Evolutionary conservation across 2,329 filamentous ascomycete species (phyloP), one percentile per base, ranked within the genome.

Genomic region (Colletotrichum sp.): DNA sequence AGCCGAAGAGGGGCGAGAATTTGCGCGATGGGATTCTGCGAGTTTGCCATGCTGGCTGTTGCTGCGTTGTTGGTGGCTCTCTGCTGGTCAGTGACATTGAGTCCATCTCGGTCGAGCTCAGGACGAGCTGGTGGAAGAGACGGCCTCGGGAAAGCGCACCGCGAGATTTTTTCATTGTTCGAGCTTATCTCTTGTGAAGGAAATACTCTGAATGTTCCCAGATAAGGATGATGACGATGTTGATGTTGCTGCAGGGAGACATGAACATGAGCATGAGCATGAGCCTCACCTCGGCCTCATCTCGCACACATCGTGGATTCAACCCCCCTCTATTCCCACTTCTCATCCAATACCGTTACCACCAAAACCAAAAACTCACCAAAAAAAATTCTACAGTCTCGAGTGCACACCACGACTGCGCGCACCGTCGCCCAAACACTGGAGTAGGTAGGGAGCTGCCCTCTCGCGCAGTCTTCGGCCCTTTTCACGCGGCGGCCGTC

Each of bases 321-420:
- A 32, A 32, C n/a, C 28, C 59, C 32, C 39, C 71, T 43, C 59
- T 13, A 74, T 74, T 60, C 68, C 72, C 72, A 74, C 72, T 72
- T 67, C 72, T 67, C 60, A 72, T 72, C 39, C 48, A 52, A 63
- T 18, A 32, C 16, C 7, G 6, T 63, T 34, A 21, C 32, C 28
- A 63, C 30, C 28, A 34, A 32, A 32, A 34, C 28, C 18, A 15
- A 30, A 61, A 61, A 34, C 8, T 43, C 15, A 2, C 9, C 28
- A 36, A 7, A 21, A 61, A 61, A 32, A 34, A 21, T 7, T 63
- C 59, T 10, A 52, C 43, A 21, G n/a, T 52, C 43, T 52, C 43
- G 43, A 6, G 59, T 63, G 59, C 34, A 21, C 30, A 5, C n/a
- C 18, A 63, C 28, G 28, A 32, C 59, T 63, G 18, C 18, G 30